Evolutionary conservation across 805 yeast species (phyloP), one percentile per base, ranked within the genome.

Genomic region (Wilhelminamyces savonicus): DNA sequence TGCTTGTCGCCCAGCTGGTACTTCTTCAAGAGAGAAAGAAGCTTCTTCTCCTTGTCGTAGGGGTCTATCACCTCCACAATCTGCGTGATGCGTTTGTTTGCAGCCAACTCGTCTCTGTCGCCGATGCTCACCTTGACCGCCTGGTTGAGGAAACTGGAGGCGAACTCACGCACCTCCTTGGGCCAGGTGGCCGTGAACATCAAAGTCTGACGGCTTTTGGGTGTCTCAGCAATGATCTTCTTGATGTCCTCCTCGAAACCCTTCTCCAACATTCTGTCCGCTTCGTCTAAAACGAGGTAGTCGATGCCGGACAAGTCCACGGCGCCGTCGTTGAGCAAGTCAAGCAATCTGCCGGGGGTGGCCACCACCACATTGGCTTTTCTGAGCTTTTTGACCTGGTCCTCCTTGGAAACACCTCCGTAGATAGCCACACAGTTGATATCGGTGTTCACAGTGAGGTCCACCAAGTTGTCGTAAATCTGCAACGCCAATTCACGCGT

Each of bases 161-260:
- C 98, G 39, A 92, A 70, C 40, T 86, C 94, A 52, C 97, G 79
- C 21, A 92, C 97, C 62, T 90, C 95, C 47, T 83, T 84, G n/a
- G 99, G 99, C 98, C 98, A 92, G 1, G 99, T 92, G n/a, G 99
- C 99, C 7, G 98, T 90, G 62, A 92, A 92, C 97, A 92, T 92
- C 40, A 92, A 69, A 0, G 98, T 92, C 60, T 90, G 97, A 63
- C 97, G 71, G 17, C 69, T 47, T 16, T 57, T 53, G 15, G 41
- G 29, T 11, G 85, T 70, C 34, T 67, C 63, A 26, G 80, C 73
- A 52, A 92, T 76, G 41, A 92, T 86, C 40, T 71, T 68, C 54
- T 83, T 86, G 52, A 92, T 90, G 59, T 90, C 98, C 54, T 90
- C 94, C 62, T 94, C 97, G 50, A 92, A 92, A 21, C 99, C 99